Base-by-base conservation (phyloP, 768 basidiomycete genomes). In the Kwoniella heveanensis region DNA sequence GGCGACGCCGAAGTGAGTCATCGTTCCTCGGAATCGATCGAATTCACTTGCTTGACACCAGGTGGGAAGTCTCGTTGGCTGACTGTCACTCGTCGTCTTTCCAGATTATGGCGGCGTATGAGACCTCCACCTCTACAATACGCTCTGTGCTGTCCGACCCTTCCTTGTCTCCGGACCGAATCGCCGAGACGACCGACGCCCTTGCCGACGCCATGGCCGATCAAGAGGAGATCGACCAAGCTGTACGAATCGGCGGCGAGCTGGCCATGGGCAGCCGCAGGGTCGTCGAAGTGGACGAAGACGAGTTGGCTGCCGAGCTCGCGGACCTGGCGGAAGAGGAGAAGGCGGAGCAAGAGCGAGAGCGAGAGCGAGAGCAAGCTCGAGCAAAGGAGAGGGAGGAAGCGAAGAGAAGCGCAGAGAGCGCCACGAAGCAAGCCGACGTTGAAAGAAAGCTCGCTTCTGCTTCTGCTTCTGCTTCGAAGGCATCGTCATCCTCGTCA, bases 111-210 rank as follows among this genome's bases (percentile, higher is more conserved):
- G 86, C 85, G 68, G 85, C 87, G 0, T 98, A 95, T 75, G 85
- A 91, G 79, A 86, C 87, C 1, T 93, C 92, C 6, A 88, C 91
- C 0, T 79, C 85, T 6, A 92, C 93, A 0, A 83, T 97, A 6
- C 85, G 85, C 15, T 80, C 86, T 0, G 86, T 97, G 48, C 85
- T 97, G 1, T 82, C 88, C 8, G 87, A 95, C 69, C 92, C 93
- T 0, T 87, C 87, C 0, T 82, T 98, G 13, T 87, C 88, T 65
- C 85, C 86, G n/a, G 88, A 88, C 17, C 85, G 84, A 54, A 86
- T 98, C 51, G 90, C 95, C 60, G 84, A 86, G 69, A 95, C 92
- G 2, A 88, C 95, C 86, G 90, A 93, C 25, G 88, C 88, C 9
- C 83, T 98, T 69, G 88, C 90, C 0, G 88, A 89, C 65, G 90